These are phyloP conservation scores for Leccinum solheimii DNA, from an alignment of 1,284 basidiomycete genomes.

Conservation along the genomic window DNA sequence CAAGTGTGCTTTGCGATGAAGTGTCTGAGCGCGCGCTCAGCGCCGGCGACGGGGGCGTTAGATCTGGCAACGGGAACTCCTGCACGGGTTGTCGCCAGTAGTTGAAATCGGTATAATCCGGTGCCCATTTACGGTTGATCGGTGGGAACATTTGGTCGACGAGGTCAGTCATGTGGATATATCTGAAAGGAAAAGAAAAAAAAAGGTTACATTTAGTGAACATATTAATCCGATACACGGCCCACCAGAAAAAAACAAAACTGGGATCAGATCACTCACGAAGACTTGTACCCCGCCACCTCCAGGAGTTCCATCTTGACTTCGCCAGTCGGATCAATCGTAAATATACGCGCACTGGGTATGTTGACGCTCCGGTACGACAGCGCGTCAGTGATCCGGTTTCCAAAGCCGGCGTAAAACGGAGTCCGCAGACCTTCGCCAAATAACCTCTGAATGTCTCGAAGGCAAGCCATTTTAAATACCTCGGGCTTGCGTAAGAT, in stretches of 20 bases:
- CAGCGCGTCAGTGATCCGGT: conserved; percentile 96
- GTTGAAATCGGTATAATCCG: conserved; percentile 97
- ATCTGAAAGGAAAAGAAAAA: conserved; percentile 44
- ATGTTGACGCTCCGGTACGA: conserved; percentile 96
- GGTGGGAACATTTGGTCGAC: conserved; percentile 99
- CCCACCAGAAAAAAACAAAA: too few relatives aligned
- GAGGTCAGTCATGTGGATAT: conserved; percentile 97
- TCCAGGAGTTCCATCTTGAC: conserved; percentile 98
- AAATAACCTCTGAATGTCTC: conserved; percentile 94
- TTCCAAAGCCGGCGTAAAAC: conserved; percentile 98
- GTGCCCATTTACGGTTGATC: conserved; percentile 82
- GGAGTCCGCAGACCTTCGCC: conserved; percentile 71
- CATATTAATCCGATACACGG: not conserved
- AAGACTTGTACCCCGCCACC: conserved; percentile 95
- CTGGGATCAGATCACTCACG: conserved; percentile 49
- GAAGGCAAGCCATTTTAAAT: conserved; percentile 99
- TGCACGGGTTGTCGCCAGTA: conserved; percentile 87
- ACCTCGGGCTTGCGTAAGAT: conserved; percentile 98
- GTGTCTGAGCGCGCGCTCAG: conserved; percentile 90
- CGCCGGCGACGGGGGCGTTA: conserved; percentile 90
- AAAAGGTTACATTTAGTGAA: not conserved
- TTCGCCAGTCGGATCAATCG: conserved; percentile 93
- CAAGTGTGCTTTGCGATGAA: conserved; percentile 70
- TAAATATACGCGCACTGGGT: conserved; percentile 94
- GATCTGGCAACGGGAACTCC: conserved; percentile 83